Base-by-base conservation (phyloP, 768 basidiomycete species). In the Tulasnella sp. region DNA sequence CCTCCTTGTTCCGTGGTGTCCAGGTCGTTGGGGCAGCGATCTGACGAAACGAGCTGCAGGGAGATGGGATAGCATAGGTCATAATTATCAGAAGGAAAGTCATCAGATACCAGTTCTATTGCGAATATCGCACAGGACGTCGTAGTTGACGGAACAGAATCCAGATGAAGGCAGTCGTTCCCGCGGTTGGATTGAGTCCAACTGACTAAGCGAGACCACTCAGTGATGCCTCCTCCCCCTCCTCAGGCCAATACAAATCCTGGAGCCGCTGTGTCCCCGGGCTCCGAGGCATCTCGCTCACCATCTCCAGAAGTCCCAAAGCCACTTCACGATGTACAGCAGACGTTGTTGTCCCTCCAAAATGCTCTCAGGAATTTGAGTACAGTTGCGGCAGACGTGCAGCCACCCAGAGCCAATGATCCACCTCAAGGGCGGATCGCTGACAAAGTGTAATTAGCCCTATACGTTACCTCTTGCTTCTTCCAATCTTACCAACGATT, bases 321-420 rank as follows among this genome's bases (percentile, higher is more conserved):
- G 31, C 27, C 39, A 1, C 54, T 57, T 3, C 29, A 32, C 11
- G 41, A 42, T 45, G 54, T 57, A 4, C 54, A 57, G 36, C 25
- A 43, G 21, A 57, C 39, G 14, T 23, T 57, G 14, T 42, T 57
- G 23, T 43, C 54, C n/a, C 35, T 61, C n/a, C 43, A 45, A 37
- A 59, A 61, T 34, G 31, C 58, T 14, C 31, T 61, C 8, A 21
- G 46, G 19, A 46, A 41, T 25, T 48, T 61, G 12, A 45, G 40
- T 37, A 59, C 50, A 8, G 27, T 42, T 27, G 59, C 58, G 21
- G 35, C 59, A n/a, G 59, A 61, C 31, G 59, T 60, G 4, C 59
- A 60, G 21, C 57, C 59, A n/a, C 59, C 36, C 19, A 27, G 52
- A 15, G 29, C 4, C 14, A 39, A 37, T 8, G 59, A 61, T 41